These are phyloP conservation scores for Eremomyces bilateralis DNA, from an alignment of 495 filamentous ascomycete genomes.

Conservation along the genomic window DNA sequence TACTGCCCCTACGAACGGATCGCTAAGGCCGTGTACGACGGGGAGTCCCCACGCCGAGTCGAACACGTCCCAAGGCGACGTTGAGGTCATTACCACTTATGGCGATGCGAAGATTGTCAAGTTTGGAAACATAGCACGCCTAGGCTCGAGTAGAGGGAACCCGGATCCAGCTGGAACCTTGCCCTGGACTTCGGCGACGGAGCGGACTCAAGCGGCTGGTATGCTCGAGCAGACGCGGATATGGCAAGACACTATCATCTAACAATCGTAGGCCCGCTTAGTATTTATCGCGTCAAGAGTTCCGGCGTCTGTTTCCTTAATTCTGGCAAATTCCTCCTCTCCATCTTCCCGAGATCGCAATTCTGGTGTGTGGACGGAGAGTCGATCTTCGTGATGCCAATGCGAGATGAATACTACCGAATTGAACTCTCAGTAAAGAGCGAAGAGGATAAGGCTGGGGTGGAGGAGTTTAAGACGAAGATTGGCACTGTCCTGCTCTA, in stretches of 20 bases:
- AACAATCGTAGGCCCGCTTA: slow-evolving; percentile 35
- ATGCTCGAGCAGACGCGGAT: slow-evolving; percentile 6
- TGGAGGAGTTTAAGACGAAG: slow-evolving; percentile 44
- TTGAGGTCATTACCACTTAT: too few species aligned
- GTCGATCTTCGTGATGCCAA: slow-evolving; percentile 62
- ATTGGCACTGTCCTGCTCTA: slow-evolving; percentile 52
- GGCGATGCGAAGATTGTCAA: too few species aligned
- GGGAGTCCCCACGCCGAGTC: too few species aligned
- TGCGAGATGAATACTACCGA: slow-evolving; percentile 64
- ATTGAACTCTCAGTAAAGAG: slow-evolving; percentile 55
- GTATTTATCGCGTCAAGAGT: slow-evolving; percentile 60
- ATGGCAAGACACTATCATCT: neutral
- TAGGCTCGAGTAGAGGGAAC: too few species aligned
- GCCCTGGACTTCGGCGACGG: slow-evolving; percentile 51
- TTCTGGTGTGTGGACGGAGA: slow-evolving; percentile 82
- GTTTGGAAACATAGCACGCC: too few species aligned
- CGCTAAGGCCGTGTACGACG: too few species aligned
- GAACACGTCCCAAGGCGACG: too few species aligned
- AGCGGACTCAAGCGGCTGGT: slow-evolving; percentile 66
- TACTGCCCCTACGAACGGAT: too few species aligned
- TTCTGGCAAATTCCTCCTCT: slow-evolving; percentile 56
- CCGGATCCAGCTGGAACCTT: too few species aligned
- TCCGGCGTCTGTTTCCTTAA: slow-evolving; percentile 60
- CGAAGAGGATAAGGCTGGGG: slow-evolving; percentile 33
- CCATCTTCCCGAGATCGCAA: slow-evolving; percentile 71